phyloP scores from a whole-genome alignment of 208 protist species.

The Trichomonas gallinae region DNA sequence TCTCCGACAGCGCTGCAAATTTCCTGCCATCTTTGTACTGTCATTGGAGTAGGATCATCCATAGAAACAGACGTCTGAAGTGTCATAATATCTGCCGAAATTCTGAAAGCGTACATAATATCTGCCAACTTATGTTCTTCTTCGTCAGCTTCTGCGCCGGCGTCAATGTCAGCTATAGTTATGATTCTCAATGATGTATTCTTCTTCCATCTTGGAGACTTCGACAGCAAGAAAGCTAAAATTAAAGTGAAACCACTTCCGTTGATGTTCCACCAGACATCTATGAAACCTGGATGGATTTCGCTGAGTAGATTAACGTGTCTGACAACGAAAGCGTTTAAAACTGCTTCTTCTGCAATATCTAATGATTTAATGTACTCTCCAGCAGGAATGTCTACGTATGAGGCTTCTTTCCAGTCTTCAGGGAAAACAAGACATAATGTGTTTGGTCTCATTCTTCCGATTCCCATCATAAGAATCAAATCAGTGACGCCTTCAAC shows the following conservation, averaged over 20 bases:
- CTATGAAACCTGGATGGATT: neutral
- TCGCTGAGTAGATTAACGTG: neutral
- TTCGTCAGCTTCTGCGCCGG: neutral
- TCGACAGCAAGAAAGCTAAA: slow-evolving; percentile 19
- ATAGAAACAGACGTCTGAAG: neutral
- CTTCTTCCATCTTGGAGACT: slow-evolving; percentile 29
- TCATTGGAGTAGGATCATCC: neutral
- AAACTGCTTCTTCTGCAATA: neutral
- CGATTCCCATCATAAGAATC: neutral
- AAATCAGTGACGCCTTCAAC: neutral
- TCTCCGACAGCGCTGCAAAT: neutral
- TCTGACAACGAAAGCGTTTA: neutral
- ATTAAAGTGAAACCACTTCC: slow-evolving; percentile 26
- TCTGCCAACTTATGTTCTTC: neutral
- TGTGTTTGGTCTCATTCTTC: neutral
- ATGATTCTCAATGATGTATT: neutral
- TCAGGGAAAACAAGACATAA: neutral
- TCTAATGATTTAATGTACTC: neutral
- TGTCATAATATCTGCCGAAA: neutral
- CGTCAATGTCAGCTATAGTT: neutral
- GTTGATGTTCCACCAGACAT: slow-evolving; percentile 31
- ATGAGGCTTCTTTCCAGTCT: neutral
- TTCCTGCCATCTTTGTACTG: neutral
- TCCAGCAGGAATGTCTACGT: neutral
- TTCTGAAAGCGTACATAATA: neutral